Percentiles rank a stretch among this genome's conserved stretches.
Conservation (phyloP, 2,329 filamentous ascomycete genomes). For the Ceratocystis variospora region DNA sequence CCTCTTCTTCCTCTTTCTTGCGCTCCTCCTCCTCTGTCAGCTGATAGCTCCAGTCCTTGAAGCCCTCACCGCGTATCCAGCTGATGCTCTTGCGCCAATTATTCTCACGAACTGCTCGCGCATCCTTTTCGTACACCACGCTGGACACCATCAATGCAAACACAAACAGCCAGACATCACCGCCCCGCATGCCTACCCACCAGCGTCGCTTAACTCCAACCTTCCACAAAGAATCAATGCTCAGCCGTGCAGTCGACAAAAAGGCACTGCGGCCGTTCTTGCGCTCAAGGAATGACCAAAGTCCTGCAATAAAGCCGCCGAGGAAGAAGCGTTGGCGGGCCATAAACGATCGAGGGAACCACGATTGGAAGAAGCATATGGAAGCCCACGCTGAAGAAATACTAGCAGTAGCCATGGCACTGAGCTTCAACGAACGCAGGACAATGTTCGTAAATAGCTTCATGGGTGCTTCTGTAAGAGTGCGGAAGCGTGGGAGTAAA, state of each 20-base stretch:
- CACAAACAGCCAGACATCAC: slow-evolving; percentile 76
- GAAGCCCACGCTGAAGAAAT: slow-evolving; percentile 78
- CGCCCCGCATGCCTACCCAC: slow-evolving; percentile 71
- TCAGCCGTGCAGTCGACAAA: slow-evolving; percentile 63
- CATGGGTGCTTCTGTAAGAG: slow-evolving; percentile 56
- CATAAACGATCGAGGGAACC: slow-evolving; percentile 59
- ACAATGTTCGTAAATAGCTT: slow-evolving; percentile 47
- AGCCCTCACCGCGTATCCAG: slow-evolving; percentile 63
- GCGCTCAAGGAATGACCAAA: slow-evolving; percentile 70
- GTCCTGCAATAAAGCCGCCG: slow-evolving; percentile 68
- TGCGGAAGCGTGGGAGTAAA: slow-evolving; percentile 52
- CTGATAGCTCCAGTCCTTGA: slow-evolving; percentile 49
- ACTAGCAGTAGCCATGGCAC: slow-evolving; percentile 62
- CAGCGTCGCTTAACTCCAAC: slow-evolving; percentile 80
- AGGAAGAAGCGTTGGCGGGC: slow-evolving; percentile 81
- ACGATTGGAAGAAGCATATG: slow-evolving; percentile 75
- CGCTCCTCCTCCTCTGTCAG: slow-evolving; percentile 36
- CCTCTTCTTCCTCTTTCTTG: slow-evolving; percentile 26
- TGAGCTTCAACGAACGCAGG: slow-evolving; percentile 56
- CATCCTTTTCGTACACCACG: slow-evolving; percentile 59
- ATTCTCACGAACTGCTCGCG: slow-evolving; percentile 51
- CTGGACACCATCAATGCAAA: slow-evolving; percentile 65
- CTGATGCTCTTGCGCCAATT: slow-evolving; percentile 58
- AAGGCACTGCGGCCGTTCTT: slow-evolving; percentile 53
- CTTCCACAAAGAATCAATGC: slow-evolving; percentile 77